A percentile compares a stretch with the other conserved stretches of the same genome.
These are phyloP conservation scores for Nicotiana paniculata DNA, from an alignment of 257 asterid species.

Conservation along the genomic window DNA sequence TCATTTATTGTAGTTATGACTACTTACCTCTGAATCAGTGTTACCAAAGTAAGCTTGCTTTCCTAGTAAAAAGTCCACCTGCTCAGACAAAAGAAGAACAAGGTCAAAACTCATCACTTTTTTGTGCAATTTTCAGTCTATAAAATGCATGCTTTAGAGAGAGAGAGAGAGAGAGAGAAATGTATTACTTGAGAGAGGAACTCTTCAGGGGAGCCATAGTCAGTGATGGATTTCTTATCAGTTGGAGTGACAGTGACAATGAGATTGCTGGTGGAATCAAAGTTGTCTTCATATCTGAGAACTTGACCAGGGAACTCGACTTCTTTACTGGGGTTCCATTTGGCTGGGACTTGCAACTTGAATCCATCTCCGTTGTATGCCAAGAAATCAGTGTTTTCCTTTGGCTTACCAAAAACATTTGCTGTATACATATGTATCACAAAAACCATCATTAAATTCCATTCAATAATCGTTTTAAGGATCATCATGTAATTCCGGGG, in stretches of 20 bases:
- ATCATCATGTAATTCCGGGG: background rate
- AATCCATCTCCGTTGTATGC: conserved; percentile 48
- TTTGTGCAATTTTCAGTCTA: background rate
- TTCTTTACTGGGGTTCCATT: conserved; percentile 79
- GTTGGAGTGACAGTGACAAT: conserved; percentile 56
- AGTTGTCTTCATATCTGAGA: conserved; percentile 81
- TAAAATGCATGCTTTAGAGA: background rate
- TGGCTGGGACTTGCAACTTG: conserved; percentile 51
- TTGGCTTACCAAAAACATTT: conserved; percentile 73
- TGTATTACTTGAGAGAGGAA: conserved; percentile 55
- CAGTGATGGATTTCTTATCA: conserved; percentile 73
- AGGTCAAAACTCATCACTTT: background rate
- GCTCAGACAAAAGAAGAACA: conserved; percentile 1
- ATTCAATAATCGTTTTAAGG: background rate
- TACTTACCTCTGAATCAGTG: conserved; percentile 79
- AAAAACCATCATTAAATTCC: background rate
- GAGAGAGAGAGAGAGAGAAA: background rate
- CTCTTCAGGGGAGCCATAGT: conserved; percentile 63
- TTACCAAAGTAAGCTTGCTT: conserved; percentile 76
- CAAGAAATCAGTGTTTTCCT: conserved; percentile 56
- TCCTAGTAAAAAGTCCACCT: conserved; percentile 91
- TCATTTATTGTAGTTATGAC: background rate
- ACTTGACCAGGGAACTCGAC: conserved; percentile 71
- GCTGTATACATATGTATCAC: conserved; percentile 36
- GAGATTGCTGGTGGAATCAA: conserved; percentile 55